Conservation (phyloP, 1,139 yeast species). For the Magnusiomyces ingens region DNA sequence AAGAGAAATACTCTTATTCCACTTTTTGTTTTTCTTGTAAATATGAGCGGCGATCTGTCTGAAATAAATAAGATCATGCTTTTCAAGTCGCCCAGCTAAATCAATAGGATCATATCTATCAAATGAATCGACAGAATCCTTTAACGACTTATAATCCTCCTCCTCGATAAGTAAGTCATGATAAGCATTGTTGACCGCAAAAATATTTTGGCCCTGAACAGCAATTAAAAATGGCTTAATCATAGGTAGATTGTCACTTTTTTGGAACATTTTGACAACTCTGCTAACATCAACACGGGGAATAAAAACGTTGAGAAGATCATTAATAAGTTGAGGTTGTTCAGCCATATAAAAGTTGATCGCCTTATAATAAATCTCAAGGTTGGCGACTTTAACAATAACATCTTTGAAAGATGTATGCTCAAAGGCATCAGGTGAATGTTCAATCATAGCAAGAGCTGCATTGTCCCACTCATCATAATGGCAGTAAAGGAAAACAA, state of each 20-base stretch:
- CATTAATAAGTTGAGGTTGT: constrained; percentile 87
- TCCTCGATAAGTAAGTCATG: constrained; percentile 94
- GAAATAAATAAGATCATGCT: constrained; percentile 83
- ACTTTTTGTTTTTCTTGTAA: constrained; percentile 90
- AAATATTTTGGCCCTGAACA: constrained; percentile 83
- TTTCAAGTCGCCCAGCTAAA: constrained; percentile 87
- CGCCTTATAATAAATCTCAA: constrained; percentile 96
- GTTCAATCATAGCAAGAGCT: constrained; percentile 95
- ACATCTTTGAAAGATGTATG: constrained; percentile 92
- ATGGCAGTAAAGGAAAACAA: constrained; percentile 93
- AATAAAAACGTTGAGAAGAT: constrained; percentile 74
- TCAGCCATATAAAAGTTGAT: constrained; percentile 88
- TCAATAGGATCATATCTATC: constrained; percentile 91
- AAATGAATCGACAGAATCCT: constrained; percentile 79
- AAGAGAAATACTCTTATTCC: constrained; percentile 80
- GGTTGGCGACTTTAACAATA: constrained; percentile 87
- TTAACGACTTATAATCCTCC: constrained; percentile 86
- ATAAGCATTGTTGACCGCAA: constrained; percentile 89
- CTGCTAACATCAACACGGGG: constrained; percentile 92
- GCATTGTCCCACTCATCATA: constrained; percentile 99
- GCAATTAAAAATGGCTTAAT: constrained; percentile 91
- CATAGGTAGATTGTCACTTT: constrained; percentile 92
- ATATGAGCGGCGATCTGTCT: constrained; percentile 93
- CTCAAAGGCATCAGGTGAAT: constrained; percentile 87
- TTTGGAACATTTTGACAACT: constrained; percentile 90